These are phyloP conservation scores for Aurantiochytrium sp. DNA, from an alignment of 108 stramenopile species.

Conservation along the genomic window DNA sequence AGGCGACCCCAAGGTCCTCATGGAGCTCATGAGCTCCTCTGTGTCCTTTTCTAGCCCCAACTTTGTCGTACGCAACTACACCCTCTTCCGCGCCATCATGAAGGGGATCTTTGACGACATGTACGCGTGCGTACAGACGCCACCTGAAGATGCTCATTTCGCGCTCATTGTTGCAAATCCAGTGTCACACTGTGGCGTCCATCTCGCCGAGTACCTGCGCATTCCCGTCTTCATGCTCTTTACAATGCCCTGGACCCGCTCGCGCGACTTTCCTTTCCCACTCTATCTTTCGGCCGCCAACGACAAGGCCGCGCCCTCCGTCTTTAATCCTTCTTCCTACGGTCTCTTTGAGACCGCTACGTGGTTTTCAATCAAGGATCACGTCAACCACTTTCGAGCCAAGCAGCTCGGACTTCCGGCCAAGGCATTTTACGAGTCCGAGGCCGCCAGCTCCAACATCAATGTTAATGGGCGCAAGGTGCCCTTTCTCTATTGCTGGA, in stretches of 20 bases:
- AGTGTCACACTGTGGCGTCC: neutral
- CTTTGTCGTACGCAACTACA: neutral
- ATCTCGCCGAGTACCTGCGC: neutral
- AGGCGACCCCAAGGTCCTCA: conserved; percentile 9
- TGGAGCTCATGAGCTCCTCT: neutral
- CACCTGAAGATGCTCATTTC: neutral
- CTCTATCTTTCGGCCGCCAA: neutral
- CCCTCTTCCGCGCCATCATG: neutral
- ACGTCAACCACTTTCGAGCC: neutral
- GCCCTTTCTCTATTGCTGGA: conserved; percentile 6
- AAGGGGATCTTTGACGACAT: neutral
- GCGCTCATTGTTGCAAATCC: neutral
- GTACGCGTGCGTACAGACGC: neutral
- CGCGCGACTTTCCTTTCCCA: neutral
- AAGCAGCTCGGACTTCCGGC: neutral
- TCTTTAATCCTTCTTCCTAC: neutral
- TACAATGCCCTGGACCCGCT: conserved; percentile 16
- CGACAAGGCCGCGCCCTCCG: neutral
- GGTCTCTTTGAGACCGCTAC: neutral
- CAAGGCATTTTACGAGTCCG: neutral
- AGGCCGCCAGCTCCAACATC: neutral
- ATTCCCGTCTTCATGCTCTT: neutral
- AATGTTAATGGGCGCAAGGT: neutral
- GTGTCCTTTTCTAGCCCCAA: neutral
- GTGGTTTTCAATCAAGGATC: neutral